Base-by-base conservation (phyloP, 257 asterid species). In the Verbascum thapsus region DNA sequence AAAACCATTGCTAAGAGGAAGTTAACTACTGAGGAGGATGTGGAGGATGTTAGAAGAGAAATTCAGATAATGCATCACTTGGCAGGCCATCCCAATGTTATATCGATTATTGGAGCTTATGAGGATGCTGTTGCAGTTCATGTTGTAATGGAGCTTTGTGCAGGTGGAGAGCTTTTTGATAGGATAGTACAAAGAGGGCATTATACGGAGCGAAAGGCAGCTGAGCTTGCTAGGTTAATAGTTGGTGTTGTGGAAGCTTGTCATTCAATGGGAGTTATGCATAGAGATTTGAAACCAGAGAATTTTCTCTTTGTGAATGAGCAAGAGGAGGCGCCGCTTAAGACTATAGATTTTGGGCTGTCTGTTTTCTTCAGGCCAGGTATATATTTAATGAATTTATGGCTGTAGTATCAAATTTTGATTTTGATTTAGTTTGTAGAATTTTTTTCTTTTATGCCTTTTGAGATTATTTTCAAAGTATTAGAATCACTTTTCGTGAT, bases 41-140 rank as follows among this genome's bases (percentile, higher is more conserved):
- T 79, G 23, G 85, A 79, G 56, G 85, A 75, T 73, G 85, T 79
- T 26, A 69, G 85, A 73, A 79, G 81, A 73, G 85, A 79, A 19
- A 79, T 79, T 13, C 81, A 79, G 81, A 79, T 79, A 69, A 66
- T 79, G 85, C 85, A 79, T 67, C 85, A 79, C 64, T 18, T 79
- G 45, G 74, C 81, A 16, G 85, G 81, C 11, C 81, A 79, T 48
- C 81, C 77, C 7, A 79, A 79, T 56, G 73, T 79, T 38, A 76
- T 79, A 55, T 73, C 81, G 6, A 79, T 79, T 35, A 74, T 75
- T 41, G 81, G 73, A 18, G 81, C 85, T 10, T 79, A 75, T 9
- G 85, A 79, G 70, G 85, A 75, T 72, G 75, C 71, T 7, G 75
- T 72, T 35, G 76, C 81, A 3, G 81, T 79, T 65, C 81, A 79